Evolutionary conservation across 2,329 filamentous ascomycete genomes (phyloP).

Genomic region (Fusarium concolor): DNA sequence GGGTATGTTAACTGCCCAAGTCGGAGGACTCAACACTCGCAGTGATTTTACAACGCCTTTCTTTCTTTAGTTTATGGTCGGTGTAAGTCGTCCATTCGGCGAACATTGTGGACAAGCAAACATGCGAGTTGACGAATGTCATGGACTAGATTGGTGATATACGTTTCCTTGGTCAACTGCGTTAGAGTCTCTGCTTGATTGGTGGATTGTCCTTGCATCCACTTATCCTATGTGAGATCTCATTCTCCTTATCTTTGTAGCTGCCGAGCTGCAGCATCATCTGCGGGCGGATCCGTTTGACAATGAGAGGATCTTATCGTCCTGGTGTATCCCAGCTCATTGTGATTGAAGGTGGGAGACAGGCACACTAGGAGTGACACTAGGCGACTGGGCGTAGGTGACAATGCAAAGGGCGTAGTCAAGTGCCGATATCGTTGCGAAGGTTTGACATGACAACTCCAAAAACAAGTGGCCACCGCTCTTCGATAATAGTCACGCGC

Average conservation of each 20-base stretch:
- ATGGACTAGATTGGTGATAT: not conserved
- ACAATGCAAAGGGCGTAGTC: slow-evolving; percentile 36
- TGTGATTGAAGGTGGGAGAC: not conserved
- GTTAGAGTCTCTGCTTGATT: not conserved
- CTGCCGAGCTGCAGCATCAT: slow-evolving; percentile 3
- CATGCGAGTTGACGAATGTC: not conserved
- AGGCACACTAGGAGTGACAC: slow-evolving; percentile 14
- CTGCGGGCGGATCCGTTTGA: not conserved
- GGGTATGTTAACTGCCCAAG: slow-evolving; percentile 15
- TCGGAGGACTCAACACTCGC: not conserved
- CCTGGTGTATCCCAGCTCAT: not conserved
- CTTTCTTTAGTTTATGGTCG: not conserved
- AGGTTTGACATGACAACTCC: not conserved
- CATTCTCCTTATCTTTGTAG: slow-evolving; percentile 6
- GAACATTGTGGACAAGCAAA: not conserved
- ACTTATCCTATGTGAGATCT: not conserved
- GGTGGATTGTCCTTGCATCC: not conserved
- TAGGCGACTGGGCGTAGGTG: slow-evolving; percentile 31
- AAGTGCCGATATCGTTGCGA: slow-evolving; percentile 31
- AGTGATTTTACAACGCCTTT: not conserved
- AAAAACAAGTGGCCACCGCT: slow-evolving; percentile 9
- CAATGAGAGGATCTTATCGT: slow-evolving; percentile 2
- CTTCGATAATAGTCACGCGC: slow-evolving; percentile 16
- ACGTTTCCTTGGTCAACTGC: not conserved
- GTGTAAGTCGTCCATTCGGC: not conserved